phyloP scores from a whole-genome alignment of 2,329 filamentous ascomycete species.

The Trichocomaceae sp. region DNA sequence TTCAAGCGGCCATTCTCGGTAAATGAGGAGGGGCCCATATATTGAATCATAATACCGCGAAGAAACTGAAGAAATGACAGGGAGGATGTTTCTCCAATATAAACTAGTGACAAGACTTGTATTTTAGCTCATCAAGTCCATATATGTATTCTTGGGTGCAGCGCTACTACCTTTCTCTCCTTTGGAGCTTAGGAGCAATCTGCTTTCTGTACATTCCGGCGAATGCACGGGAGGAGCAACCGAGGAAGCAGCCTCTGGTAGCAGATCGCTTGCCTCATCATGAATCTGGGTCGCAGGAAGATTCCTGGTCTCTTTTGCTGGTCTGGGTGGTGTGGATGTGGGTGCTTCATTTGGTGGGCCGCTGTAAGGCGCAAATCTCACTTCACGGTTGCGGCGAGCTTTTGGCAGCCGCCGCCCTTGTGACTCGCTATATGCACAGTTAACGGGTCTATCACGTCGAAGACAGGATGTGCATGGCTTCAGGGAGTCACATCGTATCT shows the following conservation, averaged over 20 bases:
- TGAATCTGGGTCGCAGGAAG: neutral
- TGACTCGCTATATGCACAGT: constrained; percentile 32
- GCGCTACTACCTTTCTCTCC: constrained; percentile 9
- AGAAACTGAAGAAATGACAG: constrained; percentile 51
- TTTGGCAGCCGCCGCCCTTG: constrained; percentile 15
- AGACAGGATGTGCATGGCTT: constrained; percentile 46
- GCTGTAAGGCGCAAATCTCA: constrained; percentile 4
- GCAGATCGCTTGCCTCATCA: neutral
- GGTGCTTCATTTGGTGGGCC: neutral
- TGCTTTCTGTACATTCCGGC: constrained; percentile 10
- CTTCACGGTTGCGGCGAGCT: constrained; percentile 11
- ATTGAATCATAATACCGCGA: constrained; percentile 43
- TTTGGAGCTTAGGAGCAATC: constrained; percentile 11
- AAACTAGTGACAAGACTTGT: neutral
- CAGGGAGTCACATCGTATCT: constrained; percentile 47
- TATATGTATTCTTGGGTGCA: neutral
- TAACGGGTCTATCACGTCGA: constrained; percentile 36
- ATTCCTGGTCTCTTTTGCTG: neutral
- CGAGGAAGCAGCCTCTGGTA: neutral
- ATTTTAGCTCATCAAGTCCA: constrained; percentile 7
- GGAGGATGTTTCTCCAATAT: constrained; percentile 43
- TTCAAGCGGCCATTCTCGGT: constrained; percentile 47
- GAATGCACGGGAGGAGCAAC: constrained; percentile 1
- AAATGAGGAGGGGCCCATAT: constrained; percentile 51
- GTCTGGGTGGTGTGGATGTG: neutral